Evolutionary conservation across 2,329 filamentous ascomycete genomes (phyloP).

Genomic region (Scolecobasidium constrictum): DNA sequence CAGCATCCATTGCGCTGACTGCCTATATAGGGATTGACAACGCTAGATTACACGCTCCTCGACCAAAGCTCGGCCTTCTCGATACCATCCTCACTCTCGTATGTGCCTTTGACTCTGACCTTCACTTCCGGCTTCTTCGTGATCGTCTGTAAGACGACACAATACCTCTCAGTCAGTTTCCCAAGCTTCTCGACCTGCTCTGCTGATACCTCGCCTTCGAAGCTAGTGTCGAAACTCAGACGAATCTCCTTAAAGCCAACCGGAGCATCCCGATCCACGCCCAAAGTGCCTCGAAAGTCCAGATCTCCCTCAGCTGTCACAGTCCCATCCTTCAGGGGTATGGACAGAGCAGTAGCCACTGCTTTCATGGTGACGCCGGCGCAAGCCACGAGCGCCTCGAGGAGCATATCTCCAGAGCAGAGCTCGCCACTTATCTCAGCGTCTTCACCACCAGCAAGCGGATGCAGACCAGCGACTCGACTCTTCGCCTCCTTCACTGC

Average conservation of each 20-base stretch:
- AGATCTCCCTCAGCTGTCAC: constrained; percentile 36
- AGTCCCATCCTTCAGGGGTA: constrained; percentile 31
- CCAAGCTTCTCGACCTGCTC: constrained; percentile 34
- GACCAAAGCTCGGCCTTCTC: neutral
- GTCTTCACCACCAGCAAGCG: constrained; percentile 35
- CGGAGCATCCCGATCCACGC: constrained; percentile 34
- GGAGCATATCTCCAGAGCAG: constrained; percentile 39
- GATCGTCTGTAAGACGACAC: constrained; percentile 20
- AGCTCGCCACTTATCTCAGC: constrained; percentile 34
- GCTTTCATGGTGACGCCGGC: constrained; percentile 41
- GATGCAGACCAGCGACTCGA: constrained; percentile 36
- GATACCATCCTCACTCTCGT: constrained; percentile 1
- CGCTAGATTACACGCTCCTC: too few species aligned
- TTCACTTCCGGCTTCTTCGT: neutral
- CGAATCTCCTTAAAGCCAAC: constrained; percentile 38
- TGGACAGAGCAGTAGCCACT: constrained; percentile 35
- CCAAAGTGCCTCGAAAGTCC: constrained; percentile 39
- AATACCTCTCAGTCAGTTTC: constrained; percentile 39
- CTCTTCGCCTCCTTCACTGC: constrained; percentile 28
- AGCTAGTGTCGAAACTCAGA: constrained; percentile 32
- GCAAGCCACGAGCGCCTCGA: constrained; percentile 39
- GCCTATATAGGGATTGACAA: too few species aligned
- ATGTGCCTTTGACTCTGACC: neutral
- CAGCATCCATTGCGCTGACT: too few species aligned
- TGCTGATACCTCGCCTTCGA: constrained; percentile 28